Percentiles rank a stretch among this genome's conserved stretches.
Evolutionary conservation across 257 asterid species (phyloP).

Genomic region (Hygrophila difformis): DNA sequence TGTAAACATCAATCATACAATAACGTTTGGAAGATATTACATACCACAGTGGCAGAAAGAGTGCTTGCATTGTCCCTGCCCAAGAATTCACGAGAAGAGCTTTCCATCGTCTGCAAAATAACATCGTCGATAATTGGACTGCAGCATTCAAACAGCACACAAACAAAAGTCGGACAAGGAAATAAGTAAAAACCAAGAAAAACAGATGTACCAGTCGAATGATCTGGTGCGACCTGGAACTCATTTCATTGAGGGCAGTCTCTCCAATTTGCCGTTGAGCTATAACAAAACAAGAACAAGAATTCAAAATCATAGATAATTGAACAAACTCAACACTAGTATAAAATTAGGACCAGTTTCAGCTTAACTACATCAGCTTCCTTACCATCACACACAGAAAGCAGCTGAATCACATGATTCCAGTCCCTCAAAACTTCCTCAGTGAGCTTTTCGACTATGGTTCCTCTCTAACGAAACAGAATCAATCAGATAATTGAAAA

Average conservation of each 20-base stretch:
- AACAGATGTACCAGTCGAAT: constrained; percentile 60
- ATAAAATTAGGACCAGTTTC: too few relatives aligned
- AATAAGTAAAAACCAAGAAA: background rate
- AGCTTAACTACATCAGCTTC: background rate
- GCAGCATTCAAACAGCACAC: background rate
- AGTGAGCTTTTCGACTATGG: constrained; percentile 78
- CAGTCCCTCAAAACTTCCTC: constrained; percentile 79
- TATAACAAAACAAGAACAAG: constrained; percentile 20
- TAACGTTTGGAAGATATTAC: constrained; percentile 8
- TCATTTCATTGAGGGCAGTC: constrained; percentile 77
- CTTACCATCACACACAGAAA: constrained; percentile 80
- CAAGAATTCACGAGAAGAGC: constrained; percentile 59
- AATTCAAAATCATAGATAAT: too few relatives aligned
- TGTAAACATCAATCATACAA: background rate
- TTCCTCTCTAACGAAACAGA: constrained; percentile 56
- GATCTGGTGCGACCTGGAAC: constrained; percentile 98
- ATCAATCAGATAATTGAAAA: constrained; percentile 6
- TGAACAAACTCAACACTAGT: too few relatives aligned
- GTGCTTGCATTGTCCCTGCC: constrained; percentile 67
- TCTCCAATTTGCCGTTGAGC: constrained; percentile 96
- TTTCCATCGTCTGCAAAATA: constrained; percentile 74
- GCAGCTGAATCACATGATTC: constrained; percentile 71
- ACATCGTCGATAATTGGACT: constrained; percentile 12
- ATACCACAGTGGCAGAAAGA: constrained; percentile 86
- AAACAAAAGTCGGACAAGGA: background rate